Conservation (phyloP, 192 early-diverging fungal genomes). For the Coemansia sp. region DNA sequence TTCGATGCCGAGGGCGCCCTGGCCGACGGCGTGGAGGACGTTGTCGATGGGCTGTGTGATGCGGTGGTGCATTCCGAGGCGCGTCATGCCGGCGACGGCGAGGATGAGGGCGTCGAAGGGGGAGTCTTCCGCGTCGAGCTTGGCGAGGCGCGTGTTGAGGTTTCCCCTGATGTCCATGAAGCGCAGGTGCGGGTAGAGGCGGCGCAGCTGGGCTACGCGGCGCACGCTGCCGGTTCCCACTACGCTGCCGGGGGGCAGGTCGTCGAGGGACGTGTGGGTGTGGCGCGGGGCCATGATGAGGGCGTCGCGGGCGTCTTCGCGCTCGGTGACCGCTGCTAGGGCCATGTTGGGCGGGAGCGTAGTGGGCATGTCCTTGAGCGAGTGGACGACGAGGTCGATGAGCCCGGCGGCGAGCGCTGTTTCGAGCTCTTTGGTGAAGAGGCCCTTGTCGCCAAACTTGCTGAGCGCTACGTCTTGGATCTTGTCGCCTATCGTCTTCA, state of each 20-base stretch:
- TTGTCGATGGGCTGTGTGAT: conserved; percentile 69
- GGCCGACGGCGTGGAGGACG: conserved; percentile 88
- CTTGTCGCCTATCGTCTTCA: conserved; percentile 80
- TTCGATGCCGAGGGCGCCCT: conserved; percentile 90
- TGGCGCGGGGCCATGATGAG: conserved; percentile 62
- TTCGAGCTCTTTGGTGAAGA: conserved; percentile 93
- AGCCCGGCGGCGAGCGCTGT: conserved; percentile 62
- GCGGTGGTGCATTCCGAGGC: conserved; percentile 65
- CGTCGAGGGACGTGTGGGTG: conserved; percentile 50
- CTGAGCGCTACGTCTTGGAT: conserved; percentile 78
- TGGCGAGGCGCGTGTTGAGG: conserved; percentile 85
- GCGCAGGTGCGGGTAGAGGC: conserved; percentile 70
- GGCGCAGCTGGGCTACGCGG: conserved; percentile 80
- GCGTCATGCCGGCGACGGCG: conserved; percentile 82
- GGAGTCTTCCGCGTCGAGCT: conserved; percentile 70
- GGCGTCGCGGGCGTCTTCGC: conserved; percentile 92
- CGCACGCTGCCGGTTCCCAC: conserved; percentile 90
- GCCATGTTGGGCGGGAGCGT: conserved; percentile 77
- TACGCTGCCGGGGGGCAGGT: conserved; percentile 71
- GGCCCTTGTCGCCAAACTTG: conserved; percentile 87
- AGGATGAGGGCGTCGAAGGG: conserved; percentile 79
- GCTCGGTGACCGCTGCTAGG: conserved; percentile 76
- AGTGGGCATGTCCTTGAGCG: conserved; percentile 93
- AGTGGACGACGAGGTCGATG: conserved; percentile 90
- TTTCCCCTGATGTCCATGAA: conserved; percentile 81